A percentile compares a stretch with the other conserved stretches of the same genome.
These are phyloP conservation scores for Didymella lethalis DNA, from an alignment of 2,329 filamentous ascomycete genomes.

Conservation along the genomic window DNA sequence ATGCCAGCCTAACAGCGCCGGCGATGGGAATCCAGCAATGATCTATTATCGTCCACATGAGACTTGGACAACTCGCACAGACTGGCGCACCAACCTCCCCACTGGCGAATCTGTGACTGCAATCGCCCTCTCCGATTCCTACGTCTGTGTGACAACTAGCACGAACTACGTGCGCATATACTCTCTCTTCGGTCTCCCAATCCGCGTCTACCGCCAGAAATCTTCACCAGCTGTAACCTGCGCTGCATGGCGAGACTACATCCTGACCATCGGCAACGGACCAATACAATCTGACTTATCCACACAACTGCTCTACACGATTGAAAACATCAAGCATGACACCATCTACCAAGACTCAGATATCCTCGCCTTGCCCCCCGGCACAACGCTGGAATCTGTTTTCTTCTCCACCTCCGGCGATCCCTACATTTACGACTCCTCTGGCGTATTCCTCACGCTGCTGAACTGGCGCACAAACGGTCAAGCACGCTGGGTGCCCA, in stretches of 20 bases:
- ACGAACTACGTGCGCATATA: slow-evolving; percentile 90
- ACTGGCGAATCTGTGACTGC: slow-evolving; percentile 84
- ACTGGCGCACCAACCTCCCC: slow-evolving; percentile 91
- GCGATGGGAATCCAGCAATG: slow-evolving; percentile 69
- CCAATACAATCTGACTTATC: slow-evolving; percentile 80
- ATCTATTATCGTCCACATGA: slow-evolving; percentile 98
- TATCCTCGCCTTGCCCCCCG: slow-evolving; percentile 81
- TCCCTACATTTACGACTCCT: slow-evolving; percentile 94
- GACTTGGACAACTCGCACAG: slow-evolving; percentile 88
- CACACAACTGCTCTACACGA: slow-evolving; percentile 83
- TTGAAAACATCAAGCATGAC: slow-evolving; percentile 92
- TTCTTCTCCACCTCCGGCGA: slow-evolving; percentile 96
- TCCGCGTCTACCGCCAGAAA: slow-evolving; percentile 90
- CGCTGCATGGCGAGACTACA: slow-evolving; percentile 92
- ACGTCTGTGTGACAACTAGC: slow-evolving; percentile 86
- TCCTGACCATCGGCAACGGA: slow-evolving; percentile 95
- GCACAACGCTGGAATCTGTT: slow-evolving; percentile 76
- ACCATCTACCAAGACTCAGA: slow-evolving; percentile 96
- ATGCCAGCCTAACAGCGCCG: slow-evolving; percentile 66
- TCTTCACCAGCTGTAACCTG: slow-evolving; percentile 89
- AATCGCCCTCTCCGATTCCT: slow-evolving; percentile 90
- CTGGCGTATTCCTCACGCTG: slow-evolving; percentile 84
- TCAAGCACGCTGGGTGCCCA: slow-evolving; percentile 87
- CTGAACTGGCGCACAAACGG: slow-evolving; percentile 89
- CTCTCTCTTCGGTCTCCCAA: slow-evolving; percentile 89